Conservation (phyloP, 768 basidiomycete genomes). For the Boletus pseudo-olivaceus region DNA sequence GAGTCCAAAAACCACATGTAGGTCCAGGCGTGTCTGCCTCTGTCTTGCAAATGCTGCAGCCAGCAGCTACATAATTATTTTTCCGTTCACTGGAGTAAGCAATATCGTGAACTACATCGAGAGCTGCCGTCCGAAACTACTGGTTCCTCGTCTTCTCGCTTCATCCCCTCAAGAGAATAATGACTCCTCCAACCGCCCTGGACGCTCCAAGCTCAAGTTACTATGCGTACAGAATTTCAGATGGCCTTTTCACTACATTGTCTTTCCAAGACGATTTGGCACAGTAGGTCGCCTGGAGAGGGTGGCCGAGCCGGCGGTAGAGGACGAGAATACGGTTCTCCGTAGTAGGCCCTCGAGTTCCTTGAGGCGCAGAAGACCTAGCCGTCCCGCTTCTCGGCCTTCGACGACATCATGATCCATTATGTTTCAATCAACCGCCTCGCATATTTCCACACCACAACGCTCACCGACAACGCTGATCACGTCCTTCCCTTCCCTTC, state of each 20-base stretch:
- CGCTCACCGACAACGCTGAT: constrained; percentile 3
- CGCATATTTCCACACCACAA: neutral
- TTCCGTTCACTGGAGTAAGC: neutral
- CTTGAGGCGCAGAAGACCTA: too few relatives aligned
- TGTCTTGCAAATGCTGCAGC: too few relatives aligned
- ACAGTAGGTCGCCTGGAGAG: neutral
- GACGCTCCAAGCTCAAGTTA: constrained; percentile 29
- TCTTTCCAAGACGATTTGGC: constrained; percentile 10
- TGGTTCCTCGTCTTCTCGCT: constrained; percentile 6
- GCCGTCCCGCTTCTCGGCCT: neutral
- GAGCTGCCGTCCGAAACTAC: constrained; percentile 8
- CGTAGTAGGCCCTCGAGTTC: neutral
- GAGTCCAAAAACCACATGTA: neutral
- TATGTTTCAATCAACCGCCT: constrained; percentile 1
- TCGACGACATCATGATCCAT: neutral
- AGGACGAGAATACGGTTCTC: neutral
- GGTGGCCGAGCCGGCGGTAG: neutral
- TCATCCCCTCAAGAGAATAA: constrained; percentile 2
- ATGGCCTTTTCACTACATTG: constrained; percentile 39
- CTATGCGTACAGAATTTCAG: constrained; percentile 41
- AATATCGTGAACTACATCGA: neutral
- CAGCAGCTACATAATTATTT: neutral
- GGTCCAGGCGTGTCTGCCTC: too few relatives aligned
- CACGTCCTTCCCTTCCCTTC: constrained; percentile 9
- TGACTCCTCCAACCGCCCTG: constrained; percentile 27